Conservation (phyloP, 805 yeast genomes). For the Schwanniomyces vanrijiae region DNA sequence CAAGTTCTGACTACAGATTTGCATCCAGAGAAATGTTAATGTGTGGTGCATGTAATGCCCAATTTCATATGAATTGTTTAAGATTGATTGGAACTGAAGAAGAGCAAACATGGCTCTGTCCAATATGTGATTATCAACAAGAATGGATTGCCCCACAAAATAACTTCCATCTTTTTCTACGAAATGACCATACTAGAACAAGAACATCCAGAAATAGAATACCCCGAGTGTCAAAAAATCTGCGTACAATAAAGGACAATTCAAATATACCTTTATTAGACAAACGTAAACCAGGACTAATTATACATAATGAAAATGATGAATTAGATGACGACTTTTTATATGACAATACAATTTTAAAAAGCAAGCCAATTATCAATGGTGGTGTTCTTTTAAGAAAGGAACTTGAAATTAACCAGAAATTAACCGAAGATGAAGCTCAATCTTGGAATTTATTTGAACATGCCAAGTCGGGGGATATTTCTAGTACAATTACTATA, state of each 20-base stretch:
- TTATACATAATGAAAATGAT: conserved; percentile 28
- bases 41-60: conserved; percentile 37
- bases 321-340: conserved; percentile 32
- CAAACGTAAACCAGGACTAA: conserved; percentile 12
- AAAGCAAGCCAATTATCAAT: conserved; percentile 23
- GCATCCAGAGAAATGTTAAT: conserved; percentile 17
- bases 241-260: not conserved
- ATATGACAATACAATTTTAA: conserved; percentile 13
- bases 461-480: conserved; percentile 17
- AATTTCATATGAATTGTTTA: conserved; percentile 42
- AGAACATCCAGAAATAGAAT: not conserved
- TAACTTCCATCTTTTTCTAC: not conserved
- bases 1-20: conserved; percentile 31
- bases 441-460: conserved; percentile 40
- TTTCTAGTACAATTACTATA: not conserved
- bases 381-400: conserved; percentile 40
- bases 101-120: conserved; percentile 44
- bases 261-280: not conserved
- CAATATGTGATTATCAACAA: conserved; percentile 49
- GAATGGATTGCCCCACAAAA: conserved; percentile 11
- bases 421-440: conserved; percentile 33
- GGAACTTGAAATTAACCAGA: conserved; percentile 28
- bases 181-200: not conserved
- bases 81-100: conserved; percentile 21
- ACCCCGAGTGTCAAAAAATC: not conserved